Evolutionary conservation across 2,329 filamentous ascomycete genomes (phyloP).

Genomic region (Geosmithia putterillii): DNA sequence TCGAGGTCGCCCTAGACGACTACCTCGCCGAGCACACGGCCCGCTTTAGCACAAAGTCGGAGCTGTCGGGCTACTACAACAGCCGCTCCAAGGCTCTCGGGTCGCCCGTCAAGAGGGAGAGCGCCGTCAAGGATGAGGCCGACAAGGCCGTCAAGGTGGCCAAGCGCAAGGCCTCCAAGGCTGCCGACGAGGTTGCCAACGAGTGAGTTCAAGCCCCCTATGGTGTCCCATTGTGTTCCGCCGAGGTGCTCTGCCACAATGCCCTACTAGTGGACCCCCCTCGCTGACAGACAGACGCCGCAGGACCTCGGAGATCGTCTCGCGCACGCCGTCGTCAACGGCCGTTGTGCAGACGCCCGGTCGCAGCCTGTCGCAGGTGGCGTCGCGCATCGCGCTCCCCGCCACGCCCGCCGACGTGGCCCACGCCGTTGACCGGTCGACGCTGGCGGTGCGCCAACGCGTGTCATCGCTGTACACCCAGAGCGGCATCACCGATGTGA

Average conservation of each 20-base stretch:
- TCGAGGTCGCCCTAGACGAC: conserved; percentile 63
- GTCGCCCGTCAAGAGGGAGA: conserved; percentile 50
- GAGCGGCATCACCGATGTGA: conserved; percentile 53
- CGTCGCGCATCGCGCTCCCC: conserved; percentile 56
- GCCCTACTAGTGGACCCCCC: background rate
- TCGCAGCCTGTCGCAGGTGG: conserved; percentile 39
- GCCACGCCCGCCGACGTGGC: conserved; percentile 71
- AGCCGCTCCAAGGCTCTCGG: conserved; percentile 45
- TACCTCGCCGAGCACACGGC: conserved; percentile 58
- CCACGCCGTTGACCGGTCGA: conserved; percentile 60
- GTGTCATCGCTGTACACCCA: conserved; percentile 51
- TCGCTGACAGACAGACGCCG: conserved; percentile 9
- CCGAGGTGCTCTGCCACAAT: conserved; percentile 5
- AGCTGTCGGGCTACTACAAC: conserved; percentile 65
- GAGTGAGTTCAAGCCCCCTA: conserved; percentile 24
- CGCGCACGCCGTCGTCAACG: conserved; percentile 23
- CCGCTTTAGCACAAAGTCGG: conserved; percentile 48
- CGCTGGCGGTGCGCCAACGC: conserved; percentile 52
- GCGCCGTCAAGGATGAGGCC: conserved; percentile 21
- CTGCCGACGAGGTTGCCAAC: conserved; percentile 29
- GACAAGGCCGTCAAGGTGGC: conserved; percentile 29
- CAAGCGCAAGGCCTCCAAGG: conserved; percentile 32
- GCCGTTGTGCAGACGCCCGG: conserved; percentile 36
- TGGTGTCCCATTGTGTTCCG: conserved; percentile 1
- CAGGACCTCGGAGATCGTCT: conserved; percentile 17